Conservation (phyloP, 257 asterid genomes). For the Scutellaria minor region DNA sequence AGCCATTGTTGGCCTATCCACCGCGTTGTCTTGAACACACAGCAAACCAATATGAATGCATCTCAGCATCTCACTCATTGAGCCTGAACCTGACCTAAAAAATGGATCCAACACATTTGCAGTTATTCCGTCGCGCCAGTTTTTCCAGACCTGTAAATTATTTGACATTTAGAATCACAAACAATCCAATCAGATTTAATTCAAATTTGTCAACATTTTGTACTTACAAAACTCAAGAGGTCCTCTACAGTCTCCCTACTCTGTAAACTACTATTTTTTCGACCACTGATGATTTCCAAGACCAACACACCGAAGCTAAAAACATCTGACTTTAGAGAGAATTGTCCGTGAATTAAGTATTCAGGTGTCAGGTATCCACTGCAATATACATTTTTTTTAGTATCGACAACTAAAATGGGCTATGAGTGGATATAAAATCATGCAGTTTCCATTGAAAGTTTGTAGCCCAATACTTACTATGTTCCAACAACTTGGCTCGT, state of each 20-base stretch:
- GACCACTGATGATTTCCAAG: conserved; percentile 11
- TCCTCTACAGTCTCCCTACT: neutral
- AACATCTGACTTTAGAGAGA: conserved; percentile 8
- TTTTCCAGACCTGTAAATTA: conserved; percentile 45
- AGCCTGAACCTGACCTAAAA: conserved; percentile 33
- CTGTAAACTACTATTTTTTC: neutral
- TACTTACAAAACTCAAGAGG: conserved; percentile 5
- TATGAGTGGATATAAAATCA: too few species aligned
- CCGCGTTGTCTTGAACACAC: conserved; percentile 42
- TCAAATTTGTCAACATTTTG: too few species aligned
- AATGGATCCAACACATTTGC: conserved; percentile 36
- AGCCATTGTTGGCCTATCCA: conserved; percentile 49
- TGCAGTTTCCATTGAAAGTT: neutral
- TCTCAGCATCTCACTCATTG: conserved; percentile 33
- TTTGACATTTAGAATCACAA: neutral
- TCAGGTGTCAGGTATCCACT: neutral
- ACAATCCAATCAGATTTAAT: neutral
- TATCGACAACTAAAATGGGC: too few species aligned
- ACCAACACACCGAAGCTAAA: conserved; percentile 11
- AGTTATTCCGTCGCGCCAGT: conserved; percentile 38
- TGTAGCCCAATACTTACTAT: conserved; percentile 43
- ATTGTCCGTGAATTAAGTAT: neutral
- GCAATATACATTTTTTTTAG: neutral
- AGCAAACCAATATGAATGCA: conserved; percentile 47
- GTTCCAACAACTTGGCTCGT: conserved; percentile 56